Percentiles rank a stretch among this genome's conserved stretches.
These are phyloP conservation scores for Cladophialophora chaetospira DNA, from an alignment of 2,329 filamentous ascomycete genomes.

Conservation along the genomic window DNA sequence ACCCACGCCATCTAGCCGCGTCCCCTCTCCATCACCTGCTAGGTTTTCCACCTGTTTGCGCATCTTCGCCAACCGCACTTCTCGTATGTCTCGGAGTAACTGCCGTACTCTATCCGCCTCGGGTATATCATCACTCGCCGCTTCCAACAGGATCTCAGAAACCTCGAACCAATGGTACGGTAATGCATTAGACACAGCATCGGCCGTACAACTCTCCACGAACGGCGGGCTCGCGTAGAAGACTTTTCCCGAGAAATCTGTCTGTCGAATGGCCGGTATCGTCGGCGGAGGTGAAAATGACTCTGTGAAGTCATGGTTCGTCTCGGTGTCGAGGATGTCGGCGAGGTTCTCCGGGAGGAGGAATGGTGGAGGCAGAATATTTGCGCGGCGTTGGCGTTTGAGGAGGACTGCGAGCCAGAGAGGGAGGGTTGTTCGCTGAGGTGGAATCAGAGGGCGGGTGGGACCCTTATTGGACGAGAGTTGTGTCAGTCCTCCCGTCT, in stretches of 20 bases:
- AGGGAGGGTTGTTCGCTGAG: conserved; percentile 75
- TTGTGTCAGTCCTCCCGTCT: neutral
- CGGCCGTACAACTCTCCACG: conserved; percentile 70
- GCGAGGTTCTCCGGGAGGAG: conserved; percentile 74
- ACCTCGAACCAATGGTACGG: conserved; percentile 97
- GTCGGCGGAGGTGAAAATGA: conserved; percentile 78
- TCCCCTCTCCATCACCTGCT: conserved; percentile 71
- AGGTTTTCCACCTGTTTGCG: conserved; percentile 71
- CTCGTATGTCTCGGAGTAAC: conserved; percentile 76
- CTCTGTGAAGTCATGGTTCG: conserved; percentile 62
- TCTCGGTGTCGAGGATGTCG: conserved; percentile 79
- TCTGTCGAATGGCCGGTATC: conserved; percentile 35
- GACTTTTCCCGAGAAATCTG: conserved; percentile 43
- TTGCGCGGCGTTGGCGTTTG: conserved; percentile 90
- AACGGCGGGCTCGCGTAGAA: conserved; percentile 69
- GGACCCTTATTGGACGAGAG: conserved; percentile 62
- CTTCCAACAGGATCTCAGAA: conserved; percentile 80
- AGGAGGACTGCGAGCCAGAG: conserved; percentile 94
- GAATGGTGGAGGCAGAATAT: conserved; percentile 90
- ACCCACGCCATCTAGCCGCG: conserved; percentile 77
- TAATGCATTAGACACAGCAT: conserved; percentile 68
- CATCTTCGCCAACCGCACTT: conserved; percentile 89
- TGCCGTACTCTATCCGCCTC: conserved; percentile 72
- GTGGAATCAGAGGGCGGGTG: conserved; percentile 75
- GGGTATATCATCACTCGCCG: conserved; percentile 79